Evolutionary conservation across 2,329 filamentous ascomycete species (phyloP).

Genomic region (Phaeosphaeria sp.): DNA sequence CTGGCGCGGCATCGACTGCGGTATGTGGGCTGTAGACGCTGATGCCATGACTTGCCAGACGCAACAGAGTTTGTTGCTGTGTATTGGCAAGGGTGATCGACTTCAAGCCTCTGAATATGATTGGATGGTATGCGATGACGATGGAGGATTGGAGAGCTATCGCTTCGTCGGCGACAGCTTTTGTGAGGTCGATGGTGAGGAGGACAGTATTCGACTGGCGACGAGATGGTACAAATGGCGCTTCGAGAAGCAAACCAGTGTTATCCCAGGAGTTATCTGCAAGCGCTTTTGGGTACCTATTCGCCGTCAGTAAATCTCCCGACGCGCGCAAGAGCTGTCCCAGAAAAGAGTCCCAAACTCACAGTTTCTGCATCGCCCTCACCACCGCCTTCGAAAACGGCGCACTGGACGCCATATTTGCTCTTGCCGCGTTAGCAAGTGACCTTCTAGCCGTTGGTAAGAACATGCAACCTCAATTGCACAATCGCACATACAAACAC

Average conservation of each 20-base stretch:
- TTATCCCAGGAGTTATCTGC: slow-evolving; percentile 96
- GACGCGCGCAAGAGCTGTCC: background rate
- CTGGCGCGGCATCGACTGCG: slow-evolving; percentile 84
- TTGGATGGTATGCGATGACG: slow-evolving; percentile 92
- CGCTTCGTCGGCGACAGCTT: slow-evolving; percentile 87
- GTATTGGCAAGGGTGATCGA: slow-evolving; percentile 82
- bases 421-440: slow-evolving; percentile 47
- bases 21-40: slow-evolving; percentile 97
- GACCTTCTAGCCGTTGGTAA: slow-evolving; percentile 41
- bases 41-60: slow-evolving; percentile 83
- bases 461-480: slow-evolving; percentile 38
- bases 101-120: slow-evolving; percentile 94
- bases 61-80: slow-evolving; percentile 84
- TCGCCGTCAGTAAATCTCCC: slow-evolving; percentile 7
- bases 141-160: slow-evolving; percentile 77
- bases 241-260: slow-evolving; percentile 80
- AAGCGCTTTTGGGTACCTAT: slow-evolving; percentile 84
- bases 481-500: background rate
- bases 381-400: slow-evolving; percentile 75
- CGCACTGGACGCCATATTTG: slow-evolving; percentile 52
- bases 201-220: slow-evolving; percentile 72
- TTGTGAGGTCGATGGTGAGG: slow-evolving; percentile 89
- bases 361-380: slow-evolving; percentile 80
- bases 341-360: slow-evolving; percentile 44
- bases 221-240: slow-evolving; percentile 65